These are phyloP conservation scores for Moesziomyces globuligerus DNA, from an alignment of 1,284 basidiomycete genomes.

Conservation along the genomic window DNA sequence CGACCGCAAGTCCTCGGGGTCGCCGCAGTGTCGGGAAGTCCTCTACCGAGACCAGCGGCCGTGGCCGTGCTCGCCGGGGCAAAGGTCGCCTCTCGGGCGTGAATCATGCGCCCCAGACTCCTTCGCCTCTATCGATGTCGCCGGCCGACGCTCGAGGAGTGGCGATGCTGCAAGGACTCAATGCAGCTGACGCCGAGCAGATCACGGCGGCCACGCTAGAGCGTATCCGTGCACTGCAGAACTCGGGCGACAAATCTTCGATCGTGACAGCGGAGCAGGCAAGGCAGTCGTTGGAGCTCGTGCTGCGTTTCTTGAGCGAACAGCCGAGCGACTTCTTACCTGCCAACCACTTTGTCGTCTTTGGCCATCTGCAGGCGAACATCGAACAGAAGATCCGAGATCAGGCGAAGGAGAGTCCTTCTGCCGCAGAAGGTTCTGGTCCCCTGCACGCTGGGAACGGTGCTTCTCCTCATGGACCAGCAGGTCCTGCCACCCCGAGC, in stretches of 20 bases:
- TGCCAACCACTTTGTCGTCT: slow-evolving; percentile 27
- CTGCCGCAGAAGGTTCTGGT: not conserved
- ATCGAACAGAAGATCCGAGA: slow-evolving; percentile 43
- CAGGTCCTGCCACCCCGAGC: no score
- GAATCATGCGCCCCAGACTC: slow-evolving; percentile 35
- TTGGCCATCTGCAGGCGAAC: slow-evolving; percentile 40
- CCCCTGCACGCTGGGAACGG: not conserved
- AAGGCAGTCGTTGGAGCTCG: slow-evolving; percentile 30
- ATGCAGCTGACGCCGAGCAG: slow-evolving; percentile 16
- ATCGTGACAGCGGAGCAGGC: slow-evolving; percentile 39
- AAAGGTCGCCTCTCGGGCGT: slow-evolving; percentile 28
- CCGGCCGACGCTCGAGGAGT: slow-evolving; percentile 17
- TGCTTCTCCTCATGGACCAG: not conserved
- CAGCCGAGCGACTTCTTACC: slow-evolving; percentile 43
- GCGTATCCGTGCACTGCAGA: slow-evolving; percentile 12
- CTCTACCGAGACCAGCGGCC: slow-evolving; percentile 6
- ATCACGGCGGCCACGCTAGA: slow-evolving; percentile 24
- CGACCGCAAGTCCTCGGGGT: slow-evolving; percentile 9
- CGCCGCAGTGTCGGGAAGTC: slow-evolving; percentile 11
- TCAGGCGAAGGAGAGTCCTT: not conserved
- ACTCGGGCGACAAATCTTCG: slow-evolving; percentile 14
- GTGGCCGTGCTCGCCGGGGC: slow-evolving; percentile 26
- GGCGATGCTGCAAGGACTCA: not conserved
- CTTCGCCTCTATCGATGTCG: slow-evolving; percentile 38
- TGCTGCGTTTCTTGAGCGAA: slow-evolving; percentile 41